phyloP scores from a whole-genome alignment of 2,329 filamentous ascomycete genomes.

The Septoria linicola region DNA sequence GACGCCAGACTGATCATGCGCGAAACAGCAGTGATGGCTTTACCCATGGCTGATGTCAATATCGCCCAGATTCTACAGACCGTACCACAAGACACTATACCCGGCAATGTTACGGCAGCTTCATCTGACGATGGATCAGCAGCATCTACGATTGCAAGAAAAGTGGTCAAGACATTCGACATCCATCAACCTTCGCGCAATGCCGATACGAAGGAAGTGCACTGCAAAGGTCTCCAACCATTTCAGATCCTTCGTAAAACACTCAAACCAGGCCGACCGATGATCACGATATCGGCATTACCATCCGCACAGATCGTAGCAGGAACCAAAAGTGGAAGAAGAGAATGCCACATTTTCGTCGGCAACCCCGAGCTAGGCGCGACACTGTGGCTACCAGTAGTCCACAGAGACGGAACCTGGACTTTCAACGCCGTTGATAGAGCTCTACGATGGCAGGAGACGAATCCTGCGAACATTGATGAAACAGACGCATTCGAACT shows the following conservation, averaged over 20 bases:
- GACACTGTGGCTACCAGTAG: slow-evolving; percentile 7
- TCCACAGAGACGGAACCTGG: neutral
- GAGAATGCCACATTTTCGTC: slow-evolving; percentile 10
- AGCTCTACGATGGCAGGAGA: neutral
- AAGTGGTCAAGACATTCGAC: neutral
- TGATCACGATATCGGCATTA: slow-evolving; percentile 5
- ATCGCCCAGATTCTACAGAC: neutral
- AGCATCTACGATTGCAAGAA: neutral
- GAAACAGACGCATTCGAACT: neutral
- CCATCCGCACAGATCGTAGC: slow-evolving; percentile 1
- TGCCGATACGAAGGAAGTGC: slow-evolving; percentile 1
- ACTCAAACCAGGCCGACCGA: neutral
- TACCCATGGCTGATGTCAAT: neutral
- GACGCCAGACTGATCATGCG: neutral
- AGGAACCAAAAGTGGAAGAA: slow-evolving; percentile 6
- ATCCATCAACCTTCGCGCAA: neutral
- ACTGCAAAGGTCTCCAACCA: slow-evolving; percentile 7
- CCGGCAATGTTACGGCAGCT: neutral
- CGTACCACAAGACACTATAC: neutral
- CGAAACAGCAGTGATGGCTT: neutral
- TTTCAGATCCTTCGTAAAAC: slow-evolving; percentile 4
- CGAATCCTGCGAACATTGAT: neutral
- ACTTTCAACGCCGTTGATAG: slow-evolving; percentile 4
- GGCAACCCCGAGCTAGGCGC: slow-evolving; percentile 2
- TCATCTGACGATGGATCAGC: neutral